phyloP scores from a whole-genome alignment of 176 grass and related monocot species.

The Carex littledalei region DNA sequence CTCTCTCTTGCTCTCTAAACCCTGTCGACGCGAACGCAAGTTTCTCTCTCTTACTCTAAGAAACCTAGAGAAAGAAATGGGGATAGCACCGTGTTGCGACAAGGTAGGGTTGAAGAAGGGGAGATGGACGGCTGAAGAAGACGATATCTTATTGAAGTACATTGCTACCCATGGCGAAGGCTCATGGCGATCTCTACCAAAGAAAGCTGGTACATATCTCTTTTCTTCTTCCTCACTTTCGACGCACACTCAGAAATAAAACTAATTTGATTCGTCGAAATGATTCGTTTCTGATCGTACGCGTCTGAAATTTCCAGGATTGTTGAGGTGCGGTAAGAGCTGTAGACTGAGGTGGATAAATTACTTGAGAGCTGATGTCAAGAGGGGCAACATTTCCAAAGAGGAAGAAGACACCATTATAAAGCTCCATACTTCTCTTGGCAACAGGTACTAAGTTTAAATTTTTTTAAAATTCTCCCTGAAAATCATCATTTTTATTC shows the following conservation, averaged over 20 bases:
- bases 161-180: constrained; percentile 82
- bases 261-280: neutral
- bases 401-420: constrained; percentile 77
- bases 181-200: constrained; percentile 79
- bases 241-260: neutral
- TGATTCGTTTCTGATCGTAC: neutral
- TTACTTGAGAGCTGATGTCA: constrained; percentile 61
- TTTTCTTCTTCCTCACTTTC: neutral
- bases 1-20: neutral
- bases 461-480: neutral
- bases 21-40: neutral
- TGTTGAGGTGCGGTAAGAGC: constrained; percentile 70
- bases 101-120: constrained; percentile 87
- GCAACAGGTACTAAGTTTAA: constrained; percentile 51
- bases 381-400: constrained; percentile 68
- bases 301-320: constrained; percentile 20
- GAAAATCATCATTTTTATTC: neutral
- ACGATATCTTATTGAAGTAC: constrained; percentile 58
- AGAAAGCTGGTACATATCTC: constrained; percentile 64
- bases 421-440: constrained; percentile 72
- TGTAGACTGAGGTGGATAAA: constrained; percentile 79
- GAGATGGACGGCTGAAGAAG: constrained; percentile 83
- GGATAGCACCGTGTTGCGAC: constrained; percentile 92
- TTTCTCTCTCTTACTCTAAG: neutral
- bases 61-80: constrained; percentile 31